phyloP scores from a whole-genome alignment of 2,329 filamentous ascomycete species.

The Thelonectria olida region DNA sequence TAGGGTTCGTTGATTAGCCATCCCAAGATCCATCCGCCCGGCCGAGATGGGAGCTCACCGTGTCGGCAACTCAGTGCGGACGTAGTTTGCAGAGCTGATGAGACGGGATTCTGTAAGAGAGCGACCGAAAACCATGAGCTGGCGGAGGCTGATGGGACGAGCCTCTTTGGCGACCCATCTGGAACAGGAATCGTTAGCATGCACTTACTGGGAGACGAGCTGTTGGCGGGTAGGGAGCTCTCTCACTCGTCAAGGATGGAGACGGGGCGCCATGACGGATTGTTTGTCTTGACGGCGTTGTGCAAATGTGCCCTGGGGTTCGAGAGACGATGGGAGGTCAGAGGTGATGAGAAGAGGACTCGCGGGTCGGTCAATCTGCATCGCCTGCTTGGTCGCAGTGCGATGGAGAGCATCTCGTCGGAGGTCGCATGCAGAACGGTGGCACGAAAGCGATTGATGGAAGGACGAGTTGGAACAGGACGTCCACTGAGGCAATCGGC shows the following conservation, averaged over 20 bases:
- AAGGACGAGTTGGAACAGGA: background rate
- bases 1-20: slow-evolving; percentile 22
- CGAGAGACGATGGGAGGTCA: background rate
- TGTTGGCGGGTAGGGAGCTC: slow-evolving; percentile 12
- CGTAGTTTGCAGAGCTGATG: slow-evolving; percentile 96
- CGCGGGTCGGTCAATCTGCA: slow-evolving; percentile 44
- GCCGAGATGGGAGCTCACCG: slow-evolving; percentile 34
- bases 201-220: background rate
- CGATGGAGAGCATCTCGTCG: slow-evolving; percentile 55
- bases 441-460: slow-evolving; percentile 6
- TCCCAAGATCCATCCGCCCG: background rate
- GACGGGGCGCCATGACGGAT: slow-evolving; percentile 67
- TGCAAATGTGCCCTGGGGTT: slow-evolving; percentile 29
- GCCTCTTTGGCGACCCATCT: slow-evolving; percentile 96
- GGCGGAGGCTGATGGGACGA: slow-evolving; percentile 92
- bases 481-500: background rate
- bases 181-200: slow-evolving; percentile 32
- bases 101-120: slow-evolving; percentile 90
- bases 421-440: slow-evolving; percentile 47
- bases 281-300: slow-evolving; percentile 40
- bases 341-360: slow-evolving; percentile 21
- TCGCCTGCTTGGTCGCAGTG: slow-evolving; percentile 56
- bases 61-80: slow-evolving; percentile 91
- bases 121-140: slow-evolving; percentile 96
- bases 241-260: slow-evolving; percentile 72